Evolutionary conservation across 2,329 filamentous ascomycete genomes (phyloP).

Genomic region (Dichotomopilus funicola): DNA sequence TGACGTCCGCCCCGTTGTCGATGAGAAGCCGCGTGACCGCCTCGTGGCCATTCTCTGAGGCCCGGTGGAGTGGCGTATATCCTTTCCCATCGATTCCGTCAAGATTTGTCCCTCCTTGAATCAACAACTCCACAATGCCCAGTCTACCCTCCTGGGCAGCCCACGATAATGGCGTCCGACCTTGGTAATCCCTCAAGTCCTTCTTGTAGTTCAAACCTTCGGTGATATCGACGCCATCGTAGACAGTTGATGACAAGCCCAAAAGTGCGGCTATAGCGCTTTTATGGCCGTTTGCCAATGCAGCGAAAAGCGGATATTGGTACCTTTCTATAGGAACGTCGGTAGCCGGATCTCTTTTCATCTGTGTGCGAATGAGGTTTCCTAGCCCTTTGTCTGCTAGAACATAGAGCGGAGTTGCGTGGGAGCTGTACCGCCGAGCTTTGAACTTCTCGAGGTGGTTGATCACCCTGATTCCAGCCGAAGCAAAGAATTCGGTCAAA

Average conservation of each 20-base stretch:
- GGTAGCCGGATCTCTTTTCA: not conserved
- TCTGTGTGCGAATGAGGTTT: conserved; percentile 12
- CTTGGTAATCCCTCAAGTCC: conserved; percentile 1
- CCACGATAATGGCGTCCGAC: not conserved
- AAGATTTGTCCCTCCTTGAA: not conserved
- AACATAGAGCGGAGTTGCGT: conserved; percentile 9
- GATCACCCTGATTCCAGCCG: conserved; percentile 4
- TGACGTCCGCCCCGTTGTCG: not conserved
- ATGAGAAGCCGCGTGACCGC: conserved; percentile 4
- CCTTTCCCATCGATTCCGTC: not conserved
- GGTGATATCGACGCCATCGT: conserved; percentile 8
- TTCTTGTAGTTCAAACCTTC: conserved; percentile 4
- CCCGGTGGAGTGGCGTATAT: not conserved
- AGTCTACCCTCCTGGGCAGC: conserved; percentile 4
- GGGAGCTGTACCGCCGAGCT: conserved; percentile 2
- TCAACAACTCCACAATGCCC: not conserved
- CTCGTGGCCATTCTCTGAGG: conserved; percentile 1
- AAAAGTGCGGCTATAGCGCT: conserved; percentile 9
- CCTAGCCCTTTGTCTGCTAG: conserved; percentile 8
- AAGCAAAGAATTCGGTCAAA: conserved; percentile 10
- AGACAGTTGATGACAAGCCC: conserved; percentile 4
- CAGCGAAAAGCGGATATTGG: no score
- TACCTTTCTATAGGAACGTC: no score
- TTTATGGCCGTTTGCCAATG: no score
- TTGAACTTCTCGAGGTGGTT: conserved; percentile 10